Percentiles rank a stretch among this genome's conserved stretches.
phyloP scores from a whole-genome alignment of 106 monocot genomes.

The Alisma plantagoaquatica region DNA sequence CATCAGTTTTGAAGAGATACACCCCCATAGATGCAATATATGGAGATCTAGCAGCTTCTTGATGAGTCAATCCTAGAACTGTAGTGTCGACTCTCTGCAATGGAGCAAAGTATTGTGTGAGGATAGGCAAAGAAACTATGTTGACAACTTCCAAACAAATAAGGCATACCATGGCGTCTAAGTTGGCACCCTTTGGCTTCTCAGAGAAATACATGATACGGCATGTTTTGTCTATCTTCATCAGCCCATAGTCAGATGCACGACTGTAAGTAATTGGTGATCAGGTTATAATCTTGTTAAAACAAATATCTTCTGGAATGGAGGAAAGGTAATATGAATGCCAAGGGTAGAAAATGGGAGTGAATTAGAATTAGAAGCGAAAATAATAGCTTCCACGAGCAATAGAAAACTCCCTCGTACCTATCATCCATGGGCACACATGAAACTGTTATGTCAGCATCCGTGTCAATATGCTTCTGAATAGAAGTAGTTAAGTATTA shows the following conservation, averaged over 20 bases:
- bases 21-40: constrained; percentile 96
- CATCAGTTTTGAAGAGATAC: constrained; percentile 68
- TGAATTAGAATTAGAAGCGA: too few species aligned
- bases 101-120: too few species aligned
- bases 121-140: too few species aligned
- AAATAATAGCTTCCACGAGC: too few species aligned
- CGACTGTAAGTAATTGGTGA: too few species aligned
- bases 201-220: constrained; percentile 69
- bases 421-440: constrained; percentile 75
- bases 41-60: constrained; percentile 44
- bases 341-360: too few species aligned
- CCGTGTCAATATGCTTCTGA: constrained; percentile 75
- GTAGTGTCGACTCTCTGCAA: constrained; percentile 59
- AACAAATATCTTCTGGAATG: too few species aligned
- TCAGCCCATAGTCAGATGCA: constrained; percentile 84
- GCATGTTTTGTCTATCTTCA: constrained; percentile 71
- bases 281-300: too few species aligned
- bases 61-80: constrained; percentile 38
- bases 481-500: too few species aligned
- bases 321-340: too few species aligned
- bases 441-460: constrained; percentile 77
- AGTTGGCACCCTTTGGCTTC: constrained; percentile 67
- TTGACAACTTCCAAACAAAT: not conserved
- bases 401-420: too few species aligned
- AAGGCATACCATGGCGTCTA: constrained; percentile 70